Conservation (phyloP, 352 stramenopile genomes). For the Phytophthora pinifolia region DNA sequence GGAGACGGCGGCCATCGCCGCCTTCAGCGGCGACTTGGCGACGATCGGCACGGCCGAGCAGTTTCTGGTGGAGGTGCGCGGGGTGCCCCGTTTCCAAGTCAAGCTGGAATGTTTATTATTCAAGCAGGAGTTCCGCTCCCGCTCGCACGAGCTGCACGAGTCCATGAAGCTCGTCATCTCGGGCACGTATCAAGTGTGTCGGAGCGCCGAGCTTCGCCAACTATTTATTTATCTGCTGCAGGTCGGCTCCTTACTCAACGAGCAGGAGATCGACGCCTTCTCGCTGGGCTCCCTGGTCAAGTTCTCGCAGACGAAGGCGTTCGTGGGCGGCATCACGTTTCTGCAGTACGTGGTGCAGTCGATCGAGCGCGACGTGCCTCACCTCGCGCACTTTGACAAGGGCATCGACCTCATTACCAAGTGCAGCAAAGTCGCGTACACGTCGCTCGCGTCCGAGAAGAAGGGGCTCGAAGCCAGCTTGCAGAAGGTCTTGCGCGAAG, state of each 20-base stretch:
- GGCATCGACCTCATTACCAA: slow-evolving; percentile 75
- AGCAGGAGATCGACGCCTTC: slow-evolving; percentile 56
- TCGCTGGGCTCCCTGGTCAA: slow-evolving; percentile 81
- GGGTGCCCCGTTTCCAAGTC: slow-evolving; percentile 68
- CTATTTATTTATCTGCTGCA: slow-evolving; percentile 89
- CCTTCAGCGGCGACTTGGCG: slow-evolving; percentile 63
- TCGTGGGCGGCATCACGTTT: slow-evolving; percentile 79
- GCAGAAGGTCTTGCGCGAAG: slow-evolving; percentile 55
- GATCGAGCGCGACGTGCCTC: slow-evolving; percentile 76
- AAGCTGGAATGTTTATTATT: slow-evolving; percentile 78
- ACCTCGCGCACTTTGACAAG: slow-evolving; percentile 74
- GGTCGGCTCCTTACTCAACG: slow-evolving; percentile 74
- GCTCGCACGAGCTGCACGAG: slow-evolving; percentile 71
- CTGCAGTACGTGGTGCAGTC: slow-evolving; percentile 88
- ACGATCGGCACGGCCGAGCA: slow-evolving; percentile 70
- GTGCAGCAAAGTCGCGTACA: slow-evolving; percentile 73
- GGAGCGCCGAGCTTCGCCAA: slow-evolving; percentile 66
- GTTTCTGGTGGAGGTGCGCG: slow-evolving; percentile 75
- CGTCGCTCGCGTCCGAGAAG: slow-evolving; percentile 67
- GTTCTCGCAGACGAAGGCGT: slow-evolving; percentile 87
- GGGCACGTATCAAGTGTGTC: slow-evolving; percentile 80
- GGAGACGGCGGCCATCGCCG: slow-evolving; percentile 69
- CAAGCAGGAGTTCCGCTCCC: slow-evolving; percentile 82
- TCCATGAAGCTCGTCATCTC: slow-evolving; percentile 79
- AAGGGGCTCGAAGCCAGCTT: slow-evolving; percentile 63